phyloP scores from a whole-genome alignment of 352 stramenopile genomes.

The Globisporangium radiosum region DNA sequence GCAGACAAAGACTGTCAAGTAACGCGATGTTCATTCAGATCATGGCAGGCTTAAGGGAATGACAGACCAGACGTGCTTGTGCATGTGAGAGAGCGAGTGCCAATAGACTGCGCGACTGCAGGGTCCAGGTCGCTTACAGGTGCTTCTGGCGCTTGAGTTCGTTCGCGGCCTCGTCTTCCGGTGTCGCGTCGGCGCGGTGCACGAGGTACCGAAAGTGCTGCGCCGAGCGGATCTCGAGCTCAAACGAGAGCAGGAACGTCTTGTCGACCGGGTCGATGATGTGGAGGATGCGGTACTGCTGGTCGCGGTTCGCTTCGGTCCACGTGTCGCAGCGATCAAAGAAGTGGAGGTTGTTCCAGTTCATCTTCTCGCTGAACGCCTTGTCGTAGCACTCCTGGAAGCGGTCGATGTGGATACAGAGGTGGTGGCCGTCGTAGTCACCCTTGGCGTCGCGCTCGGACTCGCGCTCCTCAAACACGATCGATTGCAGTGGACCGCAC shows the following conservation, averaged over 20 bases:
- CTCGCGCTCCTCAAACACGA: slow-evolving; percentile 60
- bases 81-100: neutral
- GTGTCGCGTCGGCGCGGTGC: slow-evolving; percentile 44
- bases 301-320: slow-evolving; percentile 51
- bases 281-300: slow-evolving; percentile 70
- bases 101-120: too few species aligned
- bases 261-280: slow-evolving; percentile 57
- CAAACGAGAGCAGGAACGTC: slow-evolving; percentile 56
- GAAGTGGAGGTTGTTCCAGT: slow-evolving; percentile 71
- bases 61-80: too few species aligned
- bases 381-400: slow-evolving; percentile 64
- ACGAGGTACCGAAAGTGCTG: slow-evolving; percentile 68
- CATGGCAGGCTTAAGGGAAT: too few species aligned
- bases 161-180: slow-evolving; percentile 43
- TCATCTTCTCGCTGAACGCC: slow-evolving; percentile 47
- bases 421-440: slow-evolving; percentile 68
- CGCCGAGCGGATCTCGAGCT: slow-evolving; percentile 64
- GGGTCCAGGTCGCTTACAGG: slow-evolving; percentile 6
- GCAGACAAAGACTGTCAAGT: neutral
- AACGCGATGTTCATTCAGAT: neutral
- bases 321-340: slow-evolving; percentile 69
- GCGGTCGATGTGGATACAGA: slow-evolving; percentile 68
- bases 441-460: slow-evolving; percentile 43
- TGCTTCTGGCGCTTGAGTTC: slow-evolving; percentile 55
- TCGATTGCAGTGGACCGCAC: slow-evolving; percentile 48